These are phyloP conservation scores for Tuber calosporum DNA, from an alignment of 495 filamentous ascomycete genomes.

Conservation along the genomic window DNA sequence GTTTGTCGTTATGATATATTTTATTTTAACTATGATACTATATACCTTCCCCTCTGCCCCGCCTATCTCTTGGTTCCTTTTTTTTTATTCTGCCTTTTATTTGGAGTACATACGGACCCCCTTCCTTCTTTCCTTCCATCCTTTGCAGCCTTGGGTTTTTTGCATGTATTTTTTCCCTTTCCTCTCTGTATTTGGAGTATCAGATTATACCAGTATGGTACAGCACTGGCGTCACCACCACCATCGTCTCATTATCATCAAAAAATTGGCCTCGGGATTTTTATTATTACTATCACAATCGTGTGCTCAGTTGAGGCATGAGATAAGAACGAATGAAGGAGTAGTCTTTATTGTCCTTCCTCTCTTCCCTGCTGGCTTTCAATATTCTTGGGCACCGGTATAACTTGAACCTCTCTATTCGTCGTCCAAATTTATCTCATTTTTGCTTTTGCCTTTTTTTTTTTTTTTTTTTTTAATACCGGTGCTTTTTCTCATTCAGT, in stretches of 20 bases:
- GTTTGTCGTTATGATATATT: slow-evolving; percentile 16
- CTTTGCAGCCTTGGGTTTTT: slow-evolving; percentile 9
- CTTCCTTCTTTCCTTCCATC: slow-evolving; percentile 6
- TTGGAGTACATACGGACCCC: slow-evolving; percentile 31
- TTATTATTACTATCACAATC: not conserved
- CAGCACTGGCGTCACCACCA: not conserved
- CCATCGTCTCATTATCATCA: not conserved
- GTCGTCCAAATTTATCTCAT: not conserved
- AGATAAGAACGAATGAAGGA: not conserved
- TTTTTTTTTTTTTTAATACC: slow-evolving; percentile 3
- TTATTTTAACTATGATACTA: slow-evolving; percentile 17
- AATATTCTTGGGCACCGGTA: not conserved
- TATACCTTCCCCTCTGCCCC: not conserved
- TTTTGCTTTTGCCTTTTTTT: not conserved
- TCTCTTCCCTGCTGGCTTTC: not conserved
- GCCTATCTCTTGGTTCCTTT: slow-evolving; percentile 29
- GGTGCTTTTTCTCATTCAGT: slow-evolving; percentile 6
- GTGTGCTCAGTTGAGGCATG: not conserved
- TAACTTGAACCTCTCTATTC: not conserved
- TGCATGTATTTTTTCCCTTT: slow-evolving; percentile 9
- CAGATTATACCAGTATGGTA: slow-evolving; percentile 1
- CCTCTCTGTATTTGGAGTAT: not conserved
- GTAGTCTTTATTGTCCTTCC: not conserved
- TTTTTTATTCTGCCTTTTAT: slow-evolving; percentile 24
- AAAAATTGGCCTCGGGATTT: not conserved